phyloP scores from a whole-genome alignment of 164 flowering plant genomes.

The Echeveria elegans region DNA sequence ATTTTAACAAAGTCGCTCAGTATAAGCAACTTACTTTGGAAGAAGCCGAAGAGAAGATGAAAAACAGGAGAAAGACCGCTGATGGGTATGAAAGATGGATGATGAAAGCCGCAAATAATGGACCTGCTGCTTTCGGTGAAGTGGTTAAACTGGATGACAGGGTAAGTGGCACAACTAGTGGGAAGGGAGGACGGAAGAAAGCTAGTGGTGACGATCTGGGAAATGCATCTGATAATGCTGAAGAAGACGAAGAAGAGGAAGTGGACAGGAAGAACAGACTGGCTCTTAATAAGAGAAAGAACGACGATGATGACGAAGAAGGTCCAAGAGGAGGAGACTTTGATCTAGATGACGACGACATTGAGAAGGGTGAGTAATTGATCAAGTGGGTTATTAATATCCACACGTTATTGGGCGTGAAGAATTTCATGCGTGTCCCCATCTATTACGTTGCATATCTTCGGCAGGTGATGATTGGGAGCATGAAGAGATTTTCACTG shows the following conservation, averaged over 20 bases:
- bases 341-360: conserved; percentile 2
- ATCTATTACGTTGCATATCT: not conserved
- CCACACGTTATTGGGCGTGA: not conserved
- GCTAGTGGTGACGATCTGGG: conserved; percentile 63
- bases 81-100: conserved; percentile 97
- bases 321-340: conserved; percentile 5
- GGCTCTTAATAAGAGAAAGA: conserved; percentile 56
- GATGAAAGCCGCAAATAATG: conserved; percentile 93
- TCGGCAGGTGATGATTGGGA: conserved; percentile 96
- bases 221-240: conserved; percentile 70
- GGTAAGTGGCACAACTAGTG: conserved; percentile 37
- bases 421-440: not conserved
- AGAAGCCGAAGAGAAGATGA: conserved; percentile 99
- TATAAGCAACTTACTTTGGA: conserved; percentile 97
- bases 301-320: conserved; percentile 76
- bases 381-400: not conserved
- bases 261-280: conserved; percentile 65
- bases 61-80: conserved; percentile 75
- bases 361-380: not conserved
- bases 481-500: conserved; percentile 97
- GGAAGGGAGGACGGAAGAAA: conserved; percentile 62
- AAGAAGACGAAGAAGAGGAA: conserved; percentile 87
- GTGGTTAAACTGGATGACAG: conserved; percentile 49
- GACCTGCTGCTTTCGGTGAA: conserved; percentile 91
- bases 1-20: conserved; percentile 94